Conservation (phyloP, 73 alveolate species). For the Paramecium primaurelia region DNA sequence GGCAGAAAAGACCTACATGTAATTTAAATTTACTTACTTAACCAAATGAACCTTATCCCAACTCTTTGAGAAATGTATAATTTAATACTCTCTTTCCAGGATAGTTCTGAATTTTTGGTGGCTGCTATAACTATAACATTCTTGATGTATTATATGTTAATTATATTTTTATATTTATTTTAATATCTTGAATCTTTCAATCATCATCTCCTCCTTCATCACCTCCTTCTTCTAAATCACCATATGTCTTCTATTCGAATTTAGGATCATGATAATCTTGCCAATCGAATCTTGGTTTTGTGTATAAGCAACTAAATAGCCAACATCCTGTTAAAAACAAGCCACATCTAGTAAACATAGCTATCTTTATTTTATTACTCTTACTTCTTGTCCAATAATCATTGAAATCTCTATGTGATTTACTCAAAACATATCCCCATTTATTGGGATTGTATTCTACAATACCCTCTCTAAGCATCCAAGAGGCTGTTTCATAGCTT, state of each 20-base stretch:
- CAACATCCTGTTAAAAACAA: background rate
- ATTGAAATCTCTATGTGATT: conserved; percentile 2
- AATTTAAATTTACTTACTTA: background rate
- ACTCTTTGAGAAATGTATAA: background rate
- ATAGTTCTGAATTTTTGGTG: background rate
- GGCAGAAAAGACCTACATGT: background rate
- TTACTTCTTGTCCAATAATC: background rate
- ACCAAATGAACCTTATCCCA: conserved; percentile 44
- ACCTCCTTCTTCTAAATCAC: conserved; percentile 51
- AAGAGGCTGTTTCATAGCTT: background rate
- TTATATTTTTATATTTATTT: background rate
- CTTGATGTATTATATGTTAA: background rate
- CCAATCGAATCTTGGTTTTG: conserved; percentile 45
- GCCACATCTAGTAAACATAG: background rate
- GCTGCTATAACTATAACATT: background rate
- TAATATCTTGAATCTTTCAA: conserved; percentile 4
- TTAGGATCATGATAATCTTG: conserved; percentile 46
- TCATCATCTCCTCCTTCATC: conserved; percentile 60
- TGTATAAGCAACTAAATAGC: background rate
- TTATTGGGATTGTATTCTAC: background rate
- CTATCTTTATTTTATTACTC: background rate
- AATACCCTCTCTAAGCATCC: conserved; percentile 37
- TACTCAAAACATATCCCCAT: background rate
- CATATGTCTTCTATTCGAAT: conserved; percentile 27
- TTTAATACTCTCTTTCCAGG: background rate